Evolutionary conservation across 2,329 filamentous ascomycete species (phyloP).

Genomic region (Paecilomyces variotii): DNA sequence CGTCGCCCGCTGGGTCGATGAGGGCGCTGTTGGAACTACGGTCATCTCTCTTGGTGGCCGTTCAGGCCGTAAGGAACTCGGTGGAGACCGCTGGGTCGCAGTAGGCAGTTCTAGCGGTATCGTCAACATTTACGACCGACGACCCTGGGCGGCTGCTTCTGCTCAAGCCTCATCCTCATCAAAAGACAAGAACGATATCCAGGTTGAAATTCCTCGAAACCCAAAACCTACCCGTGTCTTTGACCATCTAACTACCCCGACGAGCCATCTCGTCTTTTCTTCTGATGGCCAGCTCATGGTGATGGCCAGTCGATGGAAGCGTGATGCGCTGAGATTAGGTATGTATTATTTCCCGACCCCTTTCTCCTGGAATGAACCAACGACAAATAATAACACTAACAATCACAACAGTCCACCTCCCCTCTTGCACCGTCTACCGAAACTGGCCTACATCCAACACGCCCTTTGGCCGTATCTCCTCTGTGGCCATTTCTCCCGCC

Average conservation of each 20-base stretch:
- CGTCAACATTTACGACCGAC: constrained; percentile 86
- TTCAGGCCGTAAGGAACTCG: constrained; percentile 38
- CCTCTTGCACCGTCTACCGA: constrained; percentile 84
- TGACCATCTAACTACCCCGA: constrained; percentile 80
- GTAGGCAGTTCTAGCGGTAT: constrained; percentile 81
- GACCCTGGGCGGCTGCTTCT: constrained; percentile 44
- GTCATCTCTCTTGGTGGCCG: constrained; percentile 64
- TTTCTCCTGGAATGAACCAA: background rate
- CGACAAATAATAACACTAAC: background rate
- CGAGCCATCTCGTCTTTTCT: constrained; percentile 71
- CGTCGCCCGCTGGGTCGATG: constrained; percentile 77
- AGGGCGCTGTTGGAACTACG: constrained; percentile 79
- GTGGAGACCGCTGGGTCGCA: constrained; percentile 81
- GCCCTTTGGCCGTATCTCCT: constrained; percentile 73
- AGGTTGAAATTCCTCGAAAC: constrained; percentile 50
- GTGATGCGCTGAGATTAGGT: constrained; percentile 70
- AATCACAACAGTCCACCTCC: constrained; percentile 62
- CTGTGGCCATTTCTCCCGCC: constrained; percentile 58
- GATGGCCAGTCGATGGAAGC: constrained; percentile 80
- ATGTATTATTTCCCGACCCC: constrained; percentile 12
- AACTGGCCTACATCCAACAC: constrained; percentile 96
- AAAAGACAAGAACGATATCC: constrained; percentile 18
- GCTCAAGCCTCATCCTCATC: constrained; percentile 26
- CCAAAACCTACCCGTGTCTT: constrained; percentile 67
- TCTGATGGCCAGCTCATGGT: constrained; percentile 83